These are phyloP conservation scores for Citrus hindsii DNA, from an alignment of 345 rosid species.

Conservation along the genomic window DNA sequence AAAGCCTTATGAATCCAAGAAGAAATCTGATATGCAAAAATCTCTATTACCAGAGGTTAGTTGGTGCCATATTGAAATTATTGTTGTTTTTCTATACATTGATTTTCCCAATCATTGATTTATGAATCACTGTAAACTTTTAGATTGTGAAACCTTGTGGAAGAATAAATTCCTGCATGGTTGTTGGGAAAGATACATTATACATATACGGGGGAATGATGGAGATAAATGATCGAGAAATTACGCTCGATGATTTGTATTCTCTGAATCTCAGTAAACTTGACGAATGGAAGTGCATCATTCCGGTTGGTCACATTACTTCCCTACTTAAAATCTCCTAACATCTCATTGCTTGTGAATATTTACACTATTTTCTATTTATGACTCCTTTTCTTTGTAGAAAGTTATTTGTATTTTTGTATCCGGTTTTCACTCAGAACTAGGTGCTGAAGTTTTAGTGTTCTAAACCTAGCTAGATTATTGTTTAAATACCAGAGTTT, in stretches of 20 bases:
- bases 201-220: slow-evolving; percentile 98
- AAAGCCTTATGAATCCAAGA: slow-evolving; percentile 36
- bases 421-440: neutral
- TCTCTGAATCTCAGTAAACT: slow-evolving; percentile 96
- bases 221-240: slow-evolving; percentile 87
- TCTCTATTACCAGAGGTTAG: slow-evolving; percentile 73
- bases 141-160: slow-evolving; percentile 96
- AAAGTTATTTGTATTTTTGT: neutral
- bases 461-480: neutral
- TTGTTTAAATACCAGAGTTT: neutral
- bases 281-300: slow-evolving; percentile 97
- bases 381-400: neutral
- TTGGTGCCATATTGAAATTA: slow-evolving; percentile 4
- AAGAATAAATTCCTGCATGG: slow-evolving; percentile 90
- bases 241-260: slow-evolving; percentile 89
- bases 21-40: slow-evolving; percentile 42
- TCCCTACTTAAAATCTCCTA: slow-evolving; percentile 7
- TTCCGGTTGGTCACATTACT: slow-evolving; percentile 64
- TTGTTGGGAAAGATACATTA: slow-evolving; percentile 82
- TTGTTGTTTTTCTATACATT: neutral
- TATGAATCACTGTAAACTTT: slow-evolving; percentile 20
- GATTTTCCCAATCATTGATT: slow-evolving; percentile 1
- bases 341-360: neutral
- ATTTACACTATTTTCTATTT: neutral
- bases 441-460: neutral